phyloP scores from a whole-genome alignment of 148 eudicot species.

The Amaranthus palmeri region DNA sequence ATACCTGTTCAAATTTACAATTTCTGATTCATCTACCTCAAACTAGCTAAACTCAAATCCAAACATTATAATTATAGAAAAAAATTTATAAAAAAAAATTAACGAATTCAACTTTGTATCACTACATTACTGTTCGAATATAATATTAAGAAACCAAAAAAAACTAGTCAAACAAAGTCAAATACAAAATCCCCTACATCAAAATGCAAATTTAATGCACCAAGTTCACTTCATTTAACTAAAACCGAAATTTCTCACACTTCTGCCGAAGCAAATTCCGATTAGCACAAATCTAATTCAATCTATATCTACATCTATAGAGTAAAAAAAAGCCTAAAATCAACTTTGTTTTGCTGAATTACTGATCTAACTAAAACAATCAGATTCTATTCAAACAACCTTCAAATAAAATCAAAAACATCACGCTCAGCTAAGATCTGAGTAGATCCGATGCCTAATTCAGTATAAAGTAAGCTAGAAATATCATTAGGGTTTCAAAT shows the following conservation, averaged over 20 bases:
- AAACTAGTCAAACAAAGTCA: too few species aligned
- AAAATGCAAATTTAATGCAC: too few species aligned
- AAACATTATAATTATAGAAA: background rate
- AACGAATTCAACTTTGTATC: too few species aligned
- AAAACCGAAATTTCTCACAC: too few species aligned
- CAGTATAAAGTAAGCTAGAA: background rate
- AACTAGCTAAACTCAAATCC: background rate
- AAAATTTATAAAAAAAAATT: too few species aligned
- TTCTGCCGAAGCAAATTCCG: too few species aligned
- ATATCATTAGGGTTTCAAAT: constrained; percentile 11
- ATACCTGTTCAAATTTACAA: background rate
- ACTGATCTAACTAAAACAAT: background rate
- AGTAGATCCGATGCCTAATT: constrained; percentile 36
- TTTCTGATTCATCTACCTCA: background rate
- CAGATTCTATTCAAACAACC: background rate
- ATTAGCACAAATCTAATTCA: too few species aligned
- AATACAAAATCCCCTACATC: too few species aligned
- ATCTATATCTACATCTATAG: too few species aligned
- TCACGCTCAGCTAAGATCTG: constrained; percentile 18
- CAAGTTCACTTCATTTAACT: too few species aligned
- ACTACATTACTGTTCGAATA: too few species aligned
- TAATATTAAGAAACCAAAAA: too few species aligned
- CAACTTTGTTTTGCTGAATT: background rate
- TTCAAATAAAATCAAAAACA: background rate
- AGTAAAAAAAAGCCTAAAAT: background rate